Percentiles rank a stretch among this genome's conserved stretches.
phyloP scores from a whole-genome alignment of 1,284 basidiomycete genomes.

The Cutaneotrichosporon cutaneum region DNA sequence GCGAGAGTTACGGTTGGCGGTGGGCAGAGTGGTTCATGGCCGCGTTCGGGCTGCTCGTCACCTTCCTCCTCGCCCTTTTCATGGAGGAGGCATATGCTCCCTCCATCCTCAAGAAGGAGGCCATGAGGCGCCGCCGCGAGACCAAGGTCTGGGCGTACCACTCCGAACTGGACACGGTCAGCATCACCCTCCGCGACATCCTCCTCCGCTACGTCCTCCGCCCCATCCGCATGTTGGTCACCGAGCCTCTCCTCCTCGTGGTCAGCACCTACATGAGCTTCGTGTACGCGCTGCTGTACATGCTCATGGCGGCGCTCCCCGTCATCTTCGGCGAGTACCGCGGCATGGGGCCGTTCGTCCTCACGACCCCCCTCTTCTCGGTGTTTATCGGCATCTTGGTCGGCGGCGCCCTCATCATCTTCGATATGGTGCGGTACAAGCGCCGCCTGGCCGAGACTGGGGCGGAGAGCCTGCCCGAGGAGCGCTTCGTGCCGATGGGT shows the following conservation, averaged over 20 bases:
- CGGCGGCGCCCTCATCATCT: slow-evolving; percentile 25
- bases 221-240: slow-evolving; percentile 27
- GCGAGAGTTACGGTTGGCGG: slow-evolving; percentile 22
- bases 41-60: slow-evolving; percentile 22
- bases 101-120: slow-evolving; percentile 23
- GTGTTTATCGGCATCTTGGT: slow-evolving; percentile 27
- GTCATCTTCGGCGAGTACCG: slow-evolving; percentile 30
- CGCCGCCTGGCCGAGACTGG: slow-evolving; percentile 6
- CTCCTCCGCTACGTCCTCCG: slow-evolving; percentile 26
- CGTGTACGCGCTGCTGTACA: slow-evolving; percentile 32
- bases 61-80: slow-evolving; percentile 18
- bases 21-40: slow-evolving; percentile 32
- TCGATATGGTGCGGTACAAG: slow-evolving; percentile 27
- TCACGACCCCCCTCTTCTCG: slow-evolving; percentile 21
- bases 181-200: slow-evolving; percentile 23
- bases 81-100: slow-evolving; percentile 28
- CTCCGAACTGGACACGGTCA: slow-evolving; percentile 24
- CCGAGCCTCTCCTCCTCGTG: slow-evolving; percentile 30
- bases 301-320: slow-evolving; percentile 30
- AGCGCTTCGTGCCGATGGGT: slow-evolving; percentile 30
- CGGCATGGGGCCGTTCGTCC: slow-evolving; percentile 14
- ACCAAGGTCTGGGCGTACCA: slow-evolving; percentile 26
- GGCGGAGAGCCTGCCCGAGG: slow-evolving; percentile 21
- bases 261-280: slow-evolving; percentile 31
- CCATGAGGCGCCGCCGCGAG: slow-evolving; percentile 15